Evolutionary conservation across 805 yeast species (phyloP), one percentile per base, ranked within the genome.

Genomic region (Cyberlindnera americana): DNA sequence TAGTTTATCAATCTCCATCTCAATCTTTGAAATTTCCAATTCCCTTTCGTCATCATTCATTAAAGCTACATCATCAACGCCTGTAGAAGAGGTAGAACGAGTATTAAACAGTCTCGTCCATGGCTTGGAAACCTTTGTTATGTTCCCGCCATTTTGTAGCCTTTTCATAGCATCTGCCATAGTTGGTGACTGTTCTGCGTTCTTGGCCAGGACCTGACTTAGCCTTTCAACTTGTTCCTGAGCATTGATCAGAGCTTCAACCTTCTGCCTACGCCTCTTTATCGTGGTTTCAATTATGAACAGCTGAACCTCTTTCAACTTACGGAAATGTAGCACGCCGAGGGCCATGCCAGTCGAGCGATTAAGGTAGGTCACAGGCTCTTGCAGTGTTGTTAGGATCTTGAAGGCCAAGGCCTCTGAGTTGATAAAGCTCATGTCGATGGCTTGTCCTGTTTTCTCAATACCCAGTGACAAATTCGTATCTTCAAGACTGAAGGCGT

Each of bases 391-490:
- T 7, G 62, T 60, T 30, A 60, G 48, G 13, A 69, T 47, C 26
- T 67, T 67, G 40, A 50, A 52, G 3, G 62, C 60, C 29, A 70
- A 47, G 19, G 67, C 66, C 42, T 70, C 74, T 8, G 70, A 57
- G 16, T 78, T 74, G 15, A 80, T 73, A 45, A 75, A 79, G 27
- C 74, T 77, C 28, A 81, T 74, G 59, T 93, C 98, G 47, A 86
- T 80, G 1, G 89, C 83, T 54, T 85, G 89, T 2, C 98, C 97
- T 21, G 88, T 76, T 46, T 79, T 78, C 56, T 93, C 98, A 44
- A 87, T 71, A 3, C 79, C 68, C 4, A 78, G 55, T 1, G 93
- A 75, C 37, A 80, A 29, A 34, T 50, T 35, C 16, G 50, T 52
- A 40, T 66, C 65, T 48, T 79, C 82, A 23, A 79, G 59, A 44